Evolutionary conservation across 2,329 filamentous ascomycete species (phyloP).

Genomic region (Trichophyton verrucosum): DNA sequence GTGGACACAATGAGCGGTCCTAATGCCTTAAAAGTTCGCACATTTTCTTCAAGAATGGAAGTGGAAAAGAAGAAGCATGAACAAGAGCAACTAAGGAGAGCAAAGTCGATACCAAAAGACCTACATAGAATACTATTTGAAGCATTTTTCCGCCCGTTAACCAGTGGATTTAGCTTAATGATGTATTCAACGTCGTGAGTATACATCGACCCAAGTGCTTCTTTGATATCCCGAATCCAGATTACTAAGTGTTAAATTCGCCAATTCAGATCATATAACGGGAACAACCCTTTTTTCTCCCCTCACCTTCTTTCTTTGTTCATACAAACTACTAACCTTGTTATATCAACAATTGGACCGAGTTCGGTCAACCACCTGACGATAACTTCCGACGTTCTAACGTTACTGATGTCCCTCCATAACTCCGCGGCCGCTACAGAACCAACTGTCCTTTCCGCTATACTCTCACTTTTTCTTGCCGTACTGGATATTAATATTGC

Average conservation of each 20-base stretch:
- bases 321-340: conserved; percentile 71
- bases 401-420: conserved; percentile 62
- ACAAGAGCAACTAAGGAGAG: conserved; percentile 35
- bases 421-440: conserved; percentile 44
- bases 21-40: conserved; percentile 74
- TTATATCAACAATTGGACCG: conserved; percentile 73
- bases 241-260: conserved; percentile 30
- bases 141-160: conserved; percentile 77
- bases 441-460: conserved; percentile 54
- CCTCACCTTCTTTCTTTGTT: conserved; percentile 66
- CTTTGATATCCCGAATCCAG: conserved; percentile 28
- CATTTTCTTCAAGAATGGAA: conserved; percentile 67
- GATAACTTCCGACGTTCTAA: conserved; percentile 74
- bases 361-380: conserved; percentile 62
- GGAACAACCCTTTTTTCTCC: conserved; percentile 53
- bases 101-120: conserved; percentile 55
- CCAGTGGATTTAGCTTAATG: conserved; percentile 62
- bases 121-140: conserved; percentile 63
- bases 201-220: neutral
- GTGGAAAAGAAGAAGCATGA: conserved; percentile 44
- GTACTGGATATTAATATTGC: conserved; percentile 64
- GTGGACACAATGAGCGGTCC: conserved; percentile 71
- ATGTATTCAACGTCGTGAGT: conserved; percentile 41
- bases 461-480: conserved; percentile 68
- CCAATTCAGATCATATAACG: conserved; percentile 11